Percentiles rank a stretch among this genome's conserved stretches.
These are phyloP conservation scores for Eucalyptus microcorys DNA, from an alignment of 345 rosid species.

Conservation along the genomic window DNA sequence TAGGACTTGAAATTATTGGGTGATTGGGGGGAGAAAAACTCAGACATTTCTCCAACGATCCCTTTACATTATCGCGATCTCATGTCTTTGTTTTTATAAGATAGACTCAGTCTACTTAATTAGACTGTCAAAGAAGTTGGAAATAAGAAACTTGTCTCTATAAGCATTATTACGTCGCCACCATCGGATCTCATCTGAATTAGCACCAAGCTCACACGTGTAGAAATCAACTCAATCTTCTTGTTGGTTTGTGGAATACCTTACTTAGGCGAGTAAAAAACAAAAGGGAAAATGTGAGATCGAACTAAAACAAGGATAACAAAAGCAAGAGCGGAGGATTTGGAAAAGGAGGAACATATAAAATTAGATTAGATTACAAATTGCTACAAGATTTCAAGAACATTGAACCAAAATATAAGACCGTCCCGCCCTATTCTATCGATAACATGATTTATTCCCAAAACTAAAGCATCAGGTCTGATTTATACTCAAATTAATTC, in stretches of 20 bases:
- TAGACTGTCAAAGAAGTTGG: neutral
- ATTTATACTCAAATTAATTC: neutral
- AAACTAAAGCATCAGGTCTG: neutral
- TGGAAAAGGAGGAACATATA: neutral
- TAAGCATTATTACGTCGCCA: neutral
- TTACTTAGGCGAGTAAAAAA: neutral
- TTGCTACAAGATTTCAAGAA: neutral
- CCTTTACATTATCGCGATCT: neutral
- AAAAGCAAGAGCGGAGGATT: neutral
- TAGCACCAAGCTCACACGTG: neutral
- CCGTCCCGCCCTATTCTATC: neutral
- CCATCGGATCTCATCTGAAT: neutral
- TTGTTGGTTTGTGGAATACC: neutral
- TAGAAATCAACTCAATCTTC: too few species aligned
- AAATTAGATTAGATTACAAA: neutral
- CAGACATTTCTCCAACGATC: rapidly evolving
- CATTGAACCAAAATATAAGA: neutral
- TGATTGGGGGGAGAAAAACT: neutral
- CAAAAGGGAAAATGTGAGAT: neutral
- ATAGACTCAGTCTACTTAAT: neutral
- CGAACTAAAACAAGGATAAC: neutral
- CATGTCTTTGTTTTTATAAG: neutral
- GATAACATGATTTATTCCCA: neutral
- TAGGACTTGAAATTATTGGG: neutral
- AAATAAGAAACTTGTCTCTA: neutral